Conservation (phyloP, 2,329 filamentous ascomycete species). For the Aspergillus sp. region DNA sequence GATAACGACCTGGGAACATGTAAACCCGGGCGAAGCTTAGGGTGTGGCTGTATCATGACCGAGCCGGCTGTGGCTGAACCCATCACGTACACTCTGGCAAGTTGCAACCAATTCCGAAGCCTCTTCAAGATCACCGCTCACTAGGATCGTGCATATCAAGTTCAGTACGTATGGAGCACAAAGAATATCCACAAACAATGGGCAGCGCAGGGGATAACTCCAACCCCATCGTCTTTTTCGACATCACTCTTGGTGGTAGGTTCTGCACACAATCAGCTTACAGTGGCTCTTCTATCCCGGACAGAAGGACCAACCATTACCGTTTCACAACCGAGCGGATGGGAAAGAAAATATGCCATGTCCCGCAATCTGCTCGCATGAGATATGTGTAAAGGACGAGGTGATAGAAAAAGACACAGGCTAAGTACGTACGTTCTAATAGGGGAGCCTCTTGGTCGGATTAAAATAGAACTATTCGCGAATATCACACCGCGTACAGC, state of each 20-base stretch:
- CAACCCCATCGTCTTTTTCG: conserved; percentile 51
- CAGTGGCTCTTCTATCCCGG: no score
- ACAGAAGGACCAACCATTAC: no score
- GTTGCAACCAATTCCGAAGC: no score
- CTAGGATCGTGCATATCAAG: no score
- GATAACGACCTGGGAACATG: no score
- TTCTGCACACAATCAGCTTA: not conserved
- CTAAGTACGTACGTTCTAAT: conserved; percentile 8
- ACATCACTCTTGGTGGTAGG: conserved; percentile 47
- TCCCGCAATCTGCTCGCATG: not conserved
- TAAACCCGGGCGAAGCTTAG: no score
- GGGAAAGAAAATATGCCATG: not conserved
- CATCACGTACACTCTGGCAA: no score
- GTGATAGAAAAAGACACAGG: not conserved
- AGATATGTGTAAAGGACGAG: no score
- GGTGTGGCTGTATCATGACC: no score
- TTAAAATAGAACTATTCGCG: conserved; percentile 88
- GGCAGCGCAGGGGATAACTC: not conserved
- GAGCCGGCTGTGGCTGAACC: no score
- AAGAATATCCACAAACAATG: not conserved
- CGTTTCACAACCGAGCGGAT: not conserved
- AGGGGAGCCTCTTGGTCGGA: conserved; percentile 83
- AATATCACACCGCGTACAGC: conserved; percentile 82
- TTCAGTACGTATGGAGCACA: no score
- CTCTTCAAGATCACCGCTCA: no score